phyloP scores from a whole-genome alignment of 345 rosid species.

The Rhizophora mangle region DNA sequence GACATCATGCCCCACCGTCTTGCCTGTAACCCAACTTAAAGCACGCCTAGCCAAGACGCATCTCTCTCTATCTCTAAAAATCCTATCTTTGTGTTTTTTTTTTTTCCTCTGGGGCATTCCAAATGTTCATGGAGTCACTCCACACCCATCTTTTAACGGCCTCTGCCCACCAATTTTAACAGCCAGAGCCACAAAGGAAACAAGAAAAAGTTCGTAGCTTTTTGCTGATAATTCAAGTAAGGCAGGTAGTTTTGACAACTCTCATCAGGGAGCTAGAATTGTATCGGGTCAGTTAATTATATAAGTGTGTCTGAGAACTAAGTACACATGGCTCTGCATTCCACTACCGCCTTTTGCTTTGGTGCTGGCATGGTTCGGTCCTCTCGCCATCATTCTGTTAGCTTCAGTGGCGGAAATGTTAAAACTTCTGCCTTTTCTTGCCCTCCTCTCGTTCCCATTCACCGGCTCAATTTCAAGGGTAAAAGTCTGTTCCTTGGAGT shows the following conservation, averaged over 20 bases:
- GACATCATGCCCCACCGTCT: too few relatives aligned
- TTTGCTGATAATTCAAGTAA: too few relatives aligned
- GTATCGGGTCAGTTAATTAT: too few relatives aligned
- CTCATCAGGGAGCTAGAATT: too few relatives aligned
- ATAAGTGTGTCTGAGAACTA: neutral
- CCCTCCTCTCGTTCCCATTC: slow-evolving; percentile 17
- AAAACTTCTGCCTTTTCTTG: slow-evolving; percentile 21
- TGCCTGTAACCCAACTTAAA: too few relatives aligned
- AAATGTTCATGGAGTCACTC: too few relatives aligned
- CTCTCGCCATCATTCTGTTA: slow-evolving; percentile 15
- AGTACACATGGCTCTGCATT: slow-evolving; percentile 40
- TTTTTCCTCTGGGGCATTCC: too few relatives aligned
- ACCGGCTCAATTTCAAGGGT: slow-evolving; percentile 28
- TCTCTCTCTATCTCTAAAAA: too few relatives aligned
- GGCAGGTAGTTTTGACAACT: too few relatives aligned
- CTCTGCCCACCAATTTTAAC: neutral
- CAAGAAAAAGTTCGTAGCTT: neutral
- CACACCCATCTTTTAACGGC: too few relatives aligned
- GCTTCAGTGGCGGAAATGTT: slow-evolving; percentile 18
- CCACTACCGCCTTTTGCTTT: slow-evolving; percentile 21
- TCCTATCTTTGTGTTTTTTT: too few relatives aligned
- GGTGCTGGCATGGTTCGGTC: slow-evolving; percentile 15
- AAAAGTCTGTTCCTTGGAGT: neutral
- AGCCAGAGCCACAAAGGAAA: neutral
- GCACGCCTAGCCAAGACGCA: too few relatives aligned